Evolutionary conservation across 495 filamentous ascomycete genomes (phyloP).

Genomic region (Penicillium bialowiezense): DNA sequence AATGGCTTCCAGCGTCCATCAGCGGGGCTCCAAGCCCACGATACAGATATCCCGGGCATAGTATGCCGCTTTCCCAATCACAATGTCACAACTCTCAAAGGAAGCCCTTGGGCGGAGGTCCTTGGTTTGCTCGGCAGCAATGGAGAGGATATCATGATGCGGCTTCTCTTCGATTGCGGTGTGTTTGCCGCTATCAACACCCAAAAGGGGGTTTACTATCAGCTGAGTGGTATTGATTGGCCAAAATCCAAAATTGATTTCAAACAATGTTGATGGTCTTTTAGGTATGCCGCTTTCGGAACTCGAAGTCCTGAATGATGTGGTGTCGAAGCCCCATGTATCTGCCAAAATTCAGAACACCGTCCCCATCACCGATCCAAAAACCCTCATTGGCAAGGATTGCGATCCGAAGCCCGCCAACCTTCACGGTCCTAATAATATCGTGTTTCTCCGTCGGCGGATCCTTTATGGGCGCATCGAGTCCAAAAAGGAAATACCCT

Average conservation of each 20-base stretch:
- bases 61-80: slow-evolving; percentile 60
- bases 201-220: slow-evolving; percentile 62
- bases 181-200: slow-evolving; percentile 66
- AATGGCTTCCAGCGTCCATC: slow-evolving; percentile 64
- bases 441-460: slow-evolving; percentile 75
- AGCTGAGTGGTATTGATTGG: slow-evolving; percentile 66
- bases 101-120: slow-evolving; percentile 67
- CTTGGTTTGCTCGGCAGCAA: slow-evolving; percentile 68
- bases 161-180: slow-evolving; percentile 73
- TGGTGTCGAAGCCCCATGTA: neutral
- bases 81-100: slow-evolving; percentile 67
- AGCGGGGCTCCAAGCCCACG: slow-evolving; percentile 27
- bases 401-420: neutral
- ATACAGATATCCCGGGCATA: slow-evolving; percentile 51
- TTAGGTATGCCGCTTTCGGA: slow-evolving; percentile 48
- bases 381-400: neutral
- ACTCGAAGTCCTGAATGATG: slow-evolving; percentile 29
- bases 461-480: slow-evolving; percentile 85
- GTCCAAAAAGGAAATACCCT: slow-evolving; percentile 60
- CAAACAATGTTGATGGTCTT: neutral
- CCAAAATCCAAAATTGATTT: neutral
- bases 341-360: neutral
- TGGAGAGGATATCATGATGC: slow-evolving; percentile 80
- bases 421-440: slow-evolving; percentile 50
- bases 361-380: neutral